Conservation (phyloP, 2,329 filamentous ascomycete genomes). For the Cryphonectria radicalis region DNA sequence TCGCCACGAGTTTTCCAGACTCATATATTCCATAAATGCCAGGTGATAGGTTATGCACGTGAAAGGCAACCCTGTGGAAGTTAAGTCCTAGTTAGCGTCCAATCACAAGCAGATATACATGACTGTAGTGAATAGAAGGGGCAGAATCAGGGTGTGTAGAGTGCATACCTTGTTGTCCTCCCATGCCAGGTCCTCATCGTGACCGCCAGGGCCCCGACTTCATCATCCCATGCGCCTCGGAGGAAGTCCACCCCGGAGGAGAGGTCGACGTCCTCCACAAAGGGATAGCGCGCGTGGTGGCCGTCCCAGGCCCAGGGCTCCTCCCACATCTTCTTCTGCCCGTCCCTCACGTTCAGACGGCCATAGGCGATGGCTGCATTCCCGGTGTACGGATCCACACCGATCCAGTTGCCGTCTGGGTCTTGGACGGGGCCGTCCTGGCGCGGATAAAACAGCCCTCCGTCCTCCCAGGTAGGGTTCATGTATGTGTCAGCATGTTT, state of each 20-base stretch:
- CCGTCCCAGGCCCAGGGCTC: conserved; percentile 36
- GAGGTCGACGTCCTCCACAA: conserved; percentile 13
- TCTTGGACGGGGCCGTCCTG: conserved; percentile 33
- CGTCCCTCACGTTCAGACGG: conserved; percentile 42
- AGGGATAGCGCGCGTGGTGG: conserved; percentile 13
- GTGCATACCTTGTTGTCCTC: conserved; percentile 8
- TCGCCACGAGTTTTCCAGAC: conserved; percentile 6
- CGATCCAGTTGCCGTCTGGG: conserved; percentile 33
- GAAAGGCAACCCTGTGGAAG: background rate
- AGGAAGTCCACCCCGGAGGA: conserved; percentile 17
- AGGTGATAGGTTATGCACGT: conserved; percentile 15
- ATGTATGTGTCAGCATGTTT: conserved; percentile 37
- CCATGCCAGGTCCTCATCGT: conserved; percentile 22
- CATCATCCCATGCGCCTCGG: conserved; percentile 17
- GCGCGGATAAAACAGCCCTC: conserved; percentile 42
- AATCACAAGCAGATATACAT: background rate
- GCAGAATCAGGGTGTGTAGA: background rate
- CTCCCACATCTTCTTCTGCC: conserved; percentile 42
- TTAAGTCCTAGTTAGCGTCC: background rate
- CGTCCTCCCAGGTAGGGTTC: conserved; percentile 39
- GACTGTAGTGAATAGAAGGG: no score
- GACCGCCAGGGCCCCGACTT: conserved; percentile 5
- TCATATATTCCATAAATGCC: conserved; percentile 17
- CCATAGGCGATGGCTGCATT: conserved; percentile 43
- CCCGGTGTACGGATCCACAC: conserved; percentile 42